A percentile compares a stretch with the other conserved stretches of the same genome.
phyloP scores from a whole-genome alignment of 805 yeast species.

The Suhomyces prunicola region DNA sequence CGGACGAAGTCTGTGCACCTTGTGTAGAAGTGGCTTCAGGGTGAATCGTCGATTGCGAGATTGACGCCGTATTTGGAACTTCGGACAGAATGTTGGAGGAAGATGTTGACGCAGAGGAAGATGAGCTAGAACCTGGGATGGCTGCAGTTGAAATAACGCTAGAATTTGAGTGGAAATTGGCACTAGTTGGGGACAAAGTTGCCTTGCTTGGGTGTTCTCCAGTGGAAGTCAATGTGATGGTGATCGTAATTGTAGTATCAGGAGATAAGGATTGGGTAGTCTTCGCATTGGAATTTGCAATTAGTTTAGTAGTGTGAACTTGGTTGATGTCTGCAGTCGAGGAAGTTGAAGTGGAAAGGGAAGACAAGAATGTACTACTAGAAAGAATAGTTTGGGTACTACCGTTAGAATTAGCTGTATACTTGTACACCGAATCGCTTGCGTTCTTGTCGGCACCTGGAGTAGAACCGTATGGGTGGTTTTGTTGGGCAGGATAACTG shows the following conservation, averaged over 20 bases:
- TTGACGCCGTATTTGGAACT: neutral
- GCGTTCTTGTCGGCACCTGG: neutral
- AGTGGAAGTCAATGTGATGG: neutral
- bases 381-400: neutral
- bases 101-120: neutral
- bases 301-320: neutral
- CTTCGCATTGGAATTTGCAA: neutral
- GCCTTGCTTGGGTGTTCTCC: neutral
- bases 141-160: neutral
- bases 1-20: neutral
- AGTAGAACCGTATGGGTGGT: neutral
- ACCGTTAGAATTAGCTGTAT: neutral
- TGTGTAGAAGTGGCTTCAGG: neutral
- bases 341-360: neutral
- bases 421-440: neutral
- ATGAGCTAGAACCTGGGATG: neutral
- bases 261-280: neutral
- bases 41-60: neutral
- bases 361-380: neutral
- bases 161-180: neutral
- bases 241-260: neutral
- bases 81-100: neutral
- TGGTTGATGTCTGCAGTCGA: neutral
- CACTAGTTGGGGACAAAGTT: neutral
- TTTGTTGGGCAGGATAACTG: neutral